These are phyloP conservation scores for Candida alai DNA, from an alignment of 805 yeast genomes.

Conservation along the genomic window DNA sequence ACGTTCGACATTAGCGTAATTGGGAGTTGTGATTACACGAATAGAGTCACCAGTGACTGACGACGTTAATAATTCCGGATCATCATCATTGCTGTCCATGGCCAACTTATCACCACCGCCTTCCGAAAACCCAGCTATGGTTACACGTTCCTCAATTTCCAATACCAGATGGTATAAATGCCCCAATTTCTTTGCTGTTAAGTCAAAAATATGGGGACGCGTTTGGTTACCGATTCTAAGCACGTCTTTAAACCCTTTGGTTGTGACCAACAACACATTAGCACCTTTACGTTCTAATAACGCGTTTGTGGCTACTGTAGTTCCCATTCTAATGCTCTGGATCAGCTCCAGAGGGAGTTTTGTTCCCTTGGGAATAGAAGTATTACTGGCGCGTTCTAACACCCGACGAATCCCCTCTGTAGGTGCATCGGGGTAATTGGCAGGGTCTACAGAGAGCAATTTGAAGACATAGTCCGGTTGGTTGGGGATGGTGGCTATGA, in stretches of 20 bases:
- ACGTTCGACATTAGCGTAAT: conserved; percentile 18
- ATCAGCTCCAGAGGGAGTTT: conserved; percentile 59
- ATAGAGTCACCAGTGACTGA: conserved; percentile 32
- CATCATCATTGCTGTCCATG: conserved; percentile 19
- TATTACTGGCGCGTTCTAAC: conserved; percentile 55
- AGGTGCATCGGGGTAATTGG: conserved; percentile 86
- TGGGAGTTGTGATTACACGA: conserved; percentile 28
- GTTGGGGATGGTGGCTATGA: conserved; percentile 46
- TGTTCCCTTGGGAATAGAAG: conserved; percentile 41
- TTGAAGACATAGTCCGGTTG: conserved; percentile 67
- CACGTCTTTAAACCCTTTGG: conserved; percentile 85
- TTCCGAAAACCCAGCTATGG: conserved; percentile 70
- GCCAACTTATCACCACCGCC: conserved; percentile 47
- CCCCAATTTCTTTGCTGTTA: conserved; percentile 67
- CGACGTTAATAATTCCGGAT: conserved; percentile 33
- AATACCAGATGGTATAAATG: conserved; percentile 71
- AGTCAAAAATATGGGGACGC: conserved; percentile 84
- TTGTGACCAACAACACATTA: conserved; percentile 76
- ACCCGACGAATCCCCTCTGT: conserved; percentile 85
- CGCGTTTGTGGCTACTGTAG: conserved; percentile 96
- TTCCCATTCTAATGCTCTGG: conserved; percentile 79
- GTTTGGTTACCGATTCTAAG: conserved; percentile 86
- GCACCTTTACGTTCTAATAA: conserved; percentile 91
- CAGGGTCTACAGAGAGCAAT: conserved; percentile 82
- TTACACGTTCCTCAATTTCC: conserved; percentile 88